Conservation (phyloP, 129 eudicot species). For the Arctium lappa region DNA sequence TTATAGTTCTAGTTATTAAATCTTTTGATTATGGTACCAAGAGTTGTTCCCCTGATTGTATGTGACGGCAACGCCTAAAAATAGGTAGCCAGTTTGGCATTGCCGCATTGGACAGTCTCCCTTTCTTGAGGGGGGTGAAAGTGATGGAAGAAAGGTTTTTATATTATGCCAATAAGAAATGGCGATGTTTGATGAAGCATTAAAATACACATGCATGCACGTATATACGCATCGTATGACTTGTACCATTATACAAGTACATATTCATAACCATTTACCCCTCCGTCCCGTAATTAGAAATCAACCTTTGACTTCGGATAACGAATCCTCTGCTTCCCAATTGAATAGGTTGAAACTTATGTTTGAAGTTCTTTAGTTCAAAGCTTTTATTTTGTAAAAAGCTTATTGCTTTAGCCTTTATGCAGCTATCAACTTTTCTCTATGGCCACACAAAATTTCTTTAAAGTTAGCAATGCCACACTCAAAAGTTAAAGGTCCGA, state of each 20-base stretch:
- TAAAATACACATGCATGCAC: not conserved
- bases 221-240: not conserved
- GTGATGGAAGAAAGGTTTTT: not conserved
- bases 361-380: not conserved
- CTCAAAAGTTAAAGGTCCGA: not conserved
- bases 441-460: not conserved
- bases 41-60: not conserved
- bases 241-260: not conserved
- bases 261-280: not conserved
- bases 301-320: not conserved
- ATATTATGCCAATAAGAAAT: not conserved
- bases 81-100: not conserved
- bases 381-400: not conserved
- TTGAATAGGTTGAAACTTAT: not conserved
- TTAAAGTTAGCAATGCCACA: not conserved
- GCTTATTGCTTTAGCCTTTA: not conserved
- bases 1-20: not conserved
- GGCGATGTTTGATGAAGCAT: not conserved
- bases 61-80: not conserved
- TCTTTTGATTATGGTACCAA: not conserved
- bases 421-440: not conserved
- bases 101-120: not conserved
- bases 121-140: not conserved
- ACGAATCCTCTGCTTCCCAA: not conserved
- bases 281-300: not conserved